Conservation (phyloP, 768 basidiomycete species). For the Tricholoma sp. region DNA sequence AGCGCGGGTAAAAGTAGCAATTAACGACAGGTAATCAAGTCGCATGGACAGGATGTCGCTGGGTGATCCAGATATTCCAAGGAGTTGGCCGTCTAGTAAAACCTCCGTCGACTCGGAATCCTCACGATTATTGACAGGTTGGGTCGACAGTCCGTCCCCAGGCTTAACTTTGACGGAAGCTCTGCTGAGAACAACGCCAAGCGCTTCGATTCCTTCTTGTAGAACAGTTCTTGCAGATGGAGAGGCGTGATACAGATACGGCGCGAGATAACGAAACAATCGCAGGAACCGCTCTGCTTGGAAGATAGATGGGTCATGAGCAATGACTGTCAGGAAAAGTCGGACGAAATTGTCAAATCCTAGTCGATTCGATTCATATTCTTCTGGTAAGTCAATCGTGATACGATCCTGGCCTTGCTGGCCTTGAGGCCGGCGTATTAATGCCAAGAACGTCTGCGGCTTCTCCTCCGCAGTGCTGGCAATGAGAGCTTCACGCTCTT, state of each 20-base stretch:
- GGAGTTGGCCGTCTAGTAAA: conserved; percentile 28
- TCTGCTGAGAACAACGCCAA: conserved; percentile 51
- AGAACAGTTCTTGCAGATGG: conserved; percentile 48
- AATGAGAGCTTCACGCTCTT: conserved; percentile 69
- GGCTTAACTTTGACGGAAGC: conserved; percentile 39
- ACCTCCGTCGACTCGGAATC: conserved; percentile 20
- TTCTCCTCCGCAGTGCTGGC: conserved; percentile 66
- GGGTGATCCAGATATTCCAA: conserved; percentile 41
- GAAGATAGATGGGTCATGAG: conserved; percentile 60
- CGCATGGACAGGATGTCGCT: conserved; percentile 57
- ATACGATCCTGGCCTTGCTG: conserved; percentile 28
- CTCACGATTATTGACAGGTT: conserved; percentile 19
- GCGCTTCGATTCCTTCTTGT: conserved; percentile 63
- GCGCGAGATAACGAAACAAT: conserved; percentile 51
- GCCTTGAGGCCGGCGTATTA: conserved; percentile 40
- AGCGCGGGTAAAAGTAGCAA: conserved; percentile 41
- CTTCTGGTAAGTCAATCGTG: conserved; percentile 46
- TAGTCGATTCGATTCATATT: conserved; percentile 54
- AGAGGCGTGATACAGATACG: conserved; percentile 54
- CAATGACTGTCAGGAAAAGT: conserved; percentile 74
- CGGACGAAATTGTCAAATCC: conserved; percentile 62
- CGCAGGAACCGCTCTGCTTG: conserved; percentile 69
- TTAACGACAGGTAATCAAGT: conserved; percentile 56
- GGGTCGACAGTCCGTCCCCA: conserved; percentile 27
- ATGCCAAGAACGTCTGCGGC: conserved; percentile 62